These are phyloP conservation scores for Neotropicomus parvogracilis DNA, from an alignment of 1,284 basidiomycete genomes.

Conservation along the genomic window DNA sequence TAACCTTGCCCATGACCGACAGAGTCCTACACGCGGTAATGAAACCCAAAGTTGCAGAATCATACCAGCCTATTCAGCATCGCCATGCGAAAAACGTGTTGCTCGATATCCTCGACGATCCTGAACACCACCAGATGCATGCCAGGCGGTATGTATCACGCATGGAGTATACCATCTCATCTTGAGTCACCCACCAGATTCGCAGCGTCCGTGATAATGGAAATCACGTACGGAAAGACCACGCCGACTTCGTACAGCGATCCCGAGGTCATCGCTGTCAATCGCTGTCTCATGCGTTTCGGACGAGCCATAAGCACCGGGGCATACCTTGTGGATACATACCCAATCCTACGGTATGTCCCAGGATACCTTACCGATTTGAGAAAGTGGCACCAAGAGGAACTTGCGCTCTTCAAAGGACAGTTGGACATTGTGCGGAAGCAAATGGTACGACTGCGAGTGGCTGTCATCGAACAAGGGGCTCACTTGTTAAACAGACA, in stretches of 20 bases:
- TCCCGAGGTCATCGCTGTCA: conserved; percentile 4
- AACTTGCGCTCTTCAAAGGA: conserved; percentile 1
- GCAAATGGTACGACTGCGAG: background rate
- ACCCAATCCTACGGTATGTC: conserved; percentile 1
- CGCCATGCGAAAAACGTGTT: conserved; percentile 47
- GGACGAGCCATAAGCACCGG: background rate
- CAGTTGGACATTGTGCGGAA: conserved; percentile 1
- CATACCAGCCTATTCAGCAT: conserved; percentile 47
- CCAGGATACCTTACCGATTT: conserved; percentile 1
- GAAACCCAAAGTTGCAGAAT: conserved; percentile 44
- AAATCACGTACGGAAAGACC: conserved; percentile 6
- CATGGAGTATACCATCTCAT: background rate
- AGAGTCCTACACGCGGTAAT: conserved; percentile 55
- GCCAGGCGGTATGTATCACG: conserved; percentile 30
- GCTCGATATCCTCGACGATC: conserved; percentile 49
- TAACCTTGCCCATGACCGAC: background rate
- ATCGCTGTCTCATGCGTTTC: background rate
- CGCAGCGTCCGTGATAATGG: conserved; percentile 5
- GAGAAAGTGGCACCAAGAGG: conserved; percentile 3
- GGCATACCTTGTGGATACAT: conserved; percentile 9
- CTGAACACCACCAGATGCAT: conserved; percentile 50
- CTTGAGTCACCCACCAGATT: background rate
- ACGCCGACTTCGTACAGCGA: conserved; percentile 9
- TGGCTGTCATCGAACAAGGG: background rate
- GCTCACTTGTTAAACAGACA: background rate